Conservation (phyloP, 2,329 filamentous ascomycete species). For the Phaeosphaeriaceae sp. region DNA sequence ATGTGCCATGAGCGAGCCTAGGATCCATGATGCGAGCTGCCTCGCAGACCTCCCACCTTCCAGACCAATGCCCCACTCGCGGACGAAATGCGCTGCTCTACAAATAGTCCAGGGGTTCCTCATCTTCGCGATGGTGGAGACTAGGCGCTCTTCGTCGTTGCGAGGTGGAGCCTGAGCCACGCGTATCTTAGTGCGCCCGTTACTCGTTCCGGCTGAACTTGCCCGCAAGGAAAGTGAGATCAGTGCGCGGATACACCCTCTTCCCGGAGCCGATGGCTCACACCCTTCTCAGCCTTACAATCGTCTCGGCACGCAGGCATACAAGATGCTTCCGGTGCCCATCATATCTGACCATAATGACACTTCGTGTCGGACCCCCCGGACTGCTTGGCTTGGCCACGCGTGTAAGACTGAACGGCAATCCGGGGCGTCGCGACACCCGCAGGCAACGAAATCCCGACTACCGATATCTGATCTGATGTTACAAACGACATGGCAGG, state of each 20-base stretch:
- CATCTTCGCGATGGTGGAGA: background rate
- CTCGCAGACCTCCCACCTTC: background rate
- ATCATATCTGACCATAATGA: background rate
- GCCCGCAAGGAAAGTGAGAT: background rate
- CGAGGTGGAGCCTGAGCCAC: background rate
- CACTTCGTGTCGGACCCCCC: background rate
- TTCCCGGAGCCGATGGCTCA: background rate
- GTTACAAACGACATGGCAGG: background rate
- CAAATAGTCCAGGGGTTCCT: background rate
- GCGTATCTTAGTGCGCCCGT: background rate
- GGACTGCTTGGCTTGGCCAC: background rate
- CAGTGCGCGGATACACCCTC: background rate
- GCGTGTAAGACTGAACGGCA: background rate
- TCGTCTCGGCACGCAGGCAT: conserved; percentile 1
- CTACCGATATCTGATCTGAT: background rate
- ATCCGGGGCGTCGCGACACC: background rate
- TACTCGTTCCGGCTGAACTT: background rate
- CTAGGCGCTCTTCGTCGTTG: background rate
- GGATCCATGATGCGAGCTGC: background rate
- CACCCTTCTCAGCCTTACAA: background rate
- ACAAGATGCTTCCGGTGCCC: background rate
- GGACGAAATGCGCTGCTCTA: background rate
- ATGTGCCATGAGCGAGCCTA: background rate
- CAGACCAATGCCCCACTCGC: background rate
- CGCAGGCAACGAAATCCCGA: background rate